Evolutionary conservation across 2,329 filamentous ascomycete species (phyloP), one percentile per base, ranked within the genome.

Genomic region (Trematosphaeria pertusa): DNA sequence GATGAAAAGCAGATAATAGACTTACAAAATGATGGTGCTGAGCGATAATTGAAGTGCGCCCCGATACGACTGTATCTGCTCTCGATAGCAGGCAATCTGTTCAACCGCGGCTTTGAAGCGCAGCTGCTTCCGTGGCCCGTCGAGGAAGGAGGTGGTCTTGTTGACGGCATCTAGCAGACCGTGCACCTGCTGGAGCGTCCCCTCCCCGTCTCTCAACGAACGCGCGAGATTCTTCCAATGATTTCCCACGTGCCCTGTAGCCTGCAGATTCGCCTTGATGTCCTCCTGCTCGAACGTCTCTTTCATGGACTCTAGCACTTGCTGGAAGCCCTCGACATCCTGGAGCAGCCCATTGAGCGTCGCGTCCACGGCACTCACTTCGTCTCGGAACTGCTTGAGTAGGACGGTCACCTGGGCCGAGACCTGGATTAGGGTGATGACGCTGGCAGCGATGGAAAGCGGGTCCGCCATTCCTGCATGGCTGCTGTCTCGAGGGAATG

Each of bases 1-100:
- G n/a, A n/a, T n/a, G n/a, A n/a, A n/a, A n/a, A n/a, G n/a, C n/a
- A 28, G 5, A 10, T 17, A 31, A n/a, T 31, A 15, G 6, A 58
- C 60, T 54, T 43, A 64, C 59, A 62, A 43, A 15, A 62, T 56
- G 10, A 64, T 44, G 2, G 59, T 64, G 28, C 53, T 59, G 6
- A 62, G 50, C 5, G 56, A 59, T 10, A 62, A 34, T 28, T 60
- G 59, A 22, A 64, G 34, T 22, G 57, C 56, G 28, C 51, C 51
- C n/a, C 47, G 54, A 41, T 62, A 60, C 9, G 51, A 54, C 35
- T 62, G 58, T 10, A 60, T 56, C 45, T 61, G 54, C 10, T 61
- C 48, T 21, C 58, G 43, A 37, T 52, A 60, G 2, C 35, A 28
- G n/a, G 39, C 31, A 17, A 64, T 61, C 15, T 58, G 54, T 8